Base-by-base conservation (phyloP, 805 yeast species). In the Ogataea angusta region DNA sequence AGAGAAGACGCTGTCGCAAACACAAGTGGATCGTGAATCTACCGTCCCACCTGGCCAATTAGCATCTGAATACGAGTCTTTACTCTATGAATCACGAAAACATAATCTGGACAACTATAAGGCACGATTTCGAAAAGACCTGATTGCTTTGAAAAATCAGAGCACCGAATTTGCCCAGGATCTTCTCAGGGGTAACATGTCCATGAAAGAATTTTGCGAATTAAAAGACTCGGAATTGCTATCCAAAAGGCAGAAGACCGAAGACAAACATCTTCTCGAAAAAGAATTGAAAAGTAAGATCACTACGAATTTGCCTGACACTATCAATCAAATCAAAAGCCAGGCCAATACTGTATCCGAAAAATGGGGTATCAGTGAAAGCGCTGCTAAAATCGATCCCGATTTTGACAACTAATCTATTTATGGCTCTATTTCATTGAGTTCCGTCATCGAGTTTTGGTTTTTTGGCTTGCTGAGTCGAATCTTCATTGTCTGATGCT, bases 321-420 rank as follows among this genome's bases (percentile, higher is more conserved):
- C 50, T 9, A 59, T 62, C 10, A 54, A 57, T 17, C 49, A 54
- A 12, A 45, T 58, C 6, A 55, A 59, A 33, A 47, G 46, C 10
- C 55, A 50, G 30, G 54, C 54, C 17, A 54, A 55, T 6, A 43
- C 60, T 27, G 51, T 49, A 0, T 42, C 58, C 28, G 64, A 62
- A 35, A 62, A 63, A 42, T 63, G 67, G 67, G 66, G 66, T 2
- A 35, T 61, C 5, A 56, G 59, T 14, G 64, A 55, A 38, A 61
- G 66, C 39, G 62, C 64, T 4, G 66, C 66, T 9, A 60, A 56
- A 30, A 37, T 63, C 17, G 67, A 62, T 23, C 50, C 48, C 5
- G 55, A 56, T 2, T 57, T 57, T 36, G 63, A 29, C 15, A 29
- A 57, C 8, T 27, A 23, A 19, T 27, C 28, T 29, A n/a, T 10